Evolutionary conservation across 176 grass and related monocot genomes (phyloP).

Genomic region (Alloteropsis semialata): DNA sequence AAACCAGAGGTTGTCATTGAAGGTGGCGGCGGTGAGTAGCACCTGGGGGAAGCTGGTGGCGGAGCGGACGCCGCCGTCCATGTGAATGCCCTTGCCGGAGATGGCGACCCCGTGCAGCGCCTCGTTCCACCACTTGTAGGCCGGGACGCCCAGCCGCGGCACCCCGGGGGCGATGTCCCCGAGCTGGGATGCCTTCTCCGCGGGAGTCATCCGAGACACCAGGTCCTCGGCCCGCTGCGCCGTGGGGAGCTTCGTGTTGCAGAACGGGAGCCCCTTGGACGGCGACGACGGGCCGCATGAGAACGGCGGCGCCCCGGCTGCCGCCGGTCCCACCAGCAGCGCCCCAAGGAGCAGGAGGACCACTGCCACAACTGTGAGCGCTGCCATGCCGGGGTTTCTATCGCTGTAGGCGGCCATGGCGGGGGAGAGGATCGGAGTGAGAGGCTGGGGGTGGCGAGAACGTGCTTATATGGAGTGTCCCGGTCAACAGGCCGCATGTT

Average conservation of each 20-base stretch:
- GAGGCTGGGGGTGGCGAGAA: too few relatives aligned
- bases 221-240: conserved; percentile 49
- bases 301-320: conserved; percentile 23
- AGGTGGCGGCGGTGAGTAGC: conserved; percentile 65
- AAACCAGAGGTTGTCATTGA: conserved; percentile 64
- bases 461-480: too few relatives aligned
- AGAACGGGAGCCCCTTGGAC: conserved; percentile 30
- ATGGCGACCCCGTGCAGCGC: conserved; percentile 64
- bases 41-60: conserved; percentile 79
- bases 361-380: not conserved
- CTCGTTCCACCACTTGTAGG: conserved; percentile 83
- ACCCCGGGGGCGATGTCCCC: conserved; percentile 39
- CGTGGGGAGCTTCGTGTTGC: conserved; percentile 16
- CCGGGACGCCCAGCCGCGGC: conserved; percentile 51
- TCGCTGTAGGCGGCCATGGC: not conserved
- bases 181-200: conserved; percentile 58
- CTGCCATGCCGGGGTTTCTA: not conserved
- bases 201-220: conserved; percentile 37
- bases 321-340: not conserved
- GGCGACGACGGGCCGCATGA: conserved; percentile 36
- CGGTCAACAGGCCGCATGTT: not conserved
- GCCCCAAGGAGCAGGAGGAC: not conserved
- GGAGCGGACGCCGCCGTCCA: conserved; percentile 21
- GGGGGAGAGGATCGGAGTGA: too few relatives aligned
- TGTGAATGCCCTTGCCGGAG: conserved; percentile 43